Conservation (phyloP, 2,329 filamentous ascomycete species). For the Botryotinia narcissicola region DNA sequence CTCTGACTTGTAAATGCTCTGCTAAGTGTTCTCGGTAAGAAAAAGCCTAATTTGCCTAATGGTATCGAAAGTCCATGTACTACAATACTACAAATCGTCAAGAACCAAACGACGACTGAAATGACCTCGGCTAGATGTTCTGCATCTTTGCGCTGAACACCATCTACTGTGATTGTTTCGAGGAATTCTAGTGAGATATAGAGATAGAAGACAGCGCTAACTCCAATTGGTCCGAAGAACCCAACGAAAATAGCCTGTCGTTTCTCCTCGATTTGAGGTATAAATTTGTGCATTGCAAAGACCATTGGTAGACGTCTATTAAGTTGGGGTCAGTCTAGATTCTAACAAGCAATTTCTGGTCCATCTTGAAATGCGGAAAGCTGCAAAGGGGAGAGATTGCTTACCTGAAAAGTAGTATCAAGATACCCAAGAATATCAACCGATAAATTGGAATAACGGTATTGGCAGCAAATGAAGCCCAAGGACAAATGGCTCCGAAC, state of each 20-base stretch:
- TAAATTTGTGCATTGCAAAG: slow-evolving; percentile 67
- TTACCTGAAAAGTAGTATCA: slow-evolving; percentile 69
- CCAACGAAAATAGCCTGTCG: slow-evolving; percentile 82
- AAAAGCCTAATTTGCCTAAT: slow-evolving; percentile 60
- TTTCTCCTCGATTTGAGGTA: slow-evolving; percentile 73
- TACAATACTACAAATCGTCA: slow-evolving; percentile 78
- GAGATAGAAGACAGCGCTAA: slow-evolving; percentile 86
- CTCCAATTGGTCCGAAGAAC: slow-evolving; percentile 91
- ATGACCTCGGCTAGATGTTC: slow-evolving; percentile 62
- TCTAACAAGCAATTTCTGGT: slow-evolving; percentile 11
- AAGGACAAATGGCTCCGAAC: slow-evolving; percentile 84
- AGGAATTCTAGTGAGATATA: slow-evolving; percentile 80
- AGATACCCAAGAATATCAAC: slow-evolving; percentile 68
- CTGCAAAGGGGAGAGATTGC: neutral
- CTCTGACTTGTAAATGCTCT: slow-evolving; percentile 33
- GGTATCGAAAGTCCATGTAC: slow-evolving; percentile 83
- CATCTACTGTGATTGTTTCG: slow-evolving; percentile 54
- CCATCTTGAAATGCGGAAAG: neutral
- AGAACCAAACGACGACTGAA: slow-evolving; percentile 78
- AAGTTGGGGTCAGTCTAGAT: neutral
- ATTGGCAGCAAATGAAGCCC: slow-evolving; percentile 67
- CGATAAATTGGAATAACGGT: slow-evolving; percentile 69
- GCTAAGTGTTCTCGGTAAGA: slow-evolving; percentile 63
- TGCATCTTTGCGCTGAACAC: slow-evolving; percentile 63
- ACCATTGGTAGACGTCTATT: slow-evolving; percentile 67